Base-by-base conservation (phyloP, 2,329 filamentous ascomycete species). In the Incumbomyces delicatus region DNA sequence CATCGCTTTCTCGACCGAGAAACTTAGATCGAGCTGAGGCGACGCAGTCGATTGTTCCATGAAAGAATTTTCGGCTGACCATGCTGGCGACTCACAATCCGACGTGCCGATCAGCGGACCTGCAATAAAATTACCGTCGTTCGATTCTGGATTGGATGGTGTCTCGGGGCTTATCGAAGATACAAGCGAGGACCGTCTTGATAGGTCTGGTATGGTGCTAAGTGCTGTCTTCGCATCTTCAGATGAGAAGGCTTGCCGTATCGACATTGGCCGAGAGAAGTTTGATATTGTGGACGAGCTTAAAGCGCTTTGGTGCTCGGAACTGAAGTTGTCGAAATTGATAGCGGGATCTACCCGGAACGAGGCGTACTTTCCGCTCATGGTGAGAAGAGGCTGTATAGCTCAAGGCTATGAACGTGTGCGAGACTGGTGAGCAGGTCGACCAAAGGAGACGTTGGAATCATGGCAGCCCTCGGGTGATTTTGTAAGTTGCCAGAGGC, bases 301-400 rank as follows among this genome's bases (percentile, higher is more conserved):
- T 13, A n/a, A 8, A 3, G 29, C 18, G 22, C 8, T 30, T 16
- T 36, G 14, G 12, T 35, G 17, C 7, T 45, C 27, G 18, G 16
- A 14, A 20, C 18, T 3, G 42, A 37, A 45, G 22, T 45, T 45
- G 33, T 45, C 34, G 33, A 45, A 37, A 33, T 37, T 38, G 11
- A 45, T 18, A 8, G 42, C 16, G 11, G 42, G 33, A 31, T 45
- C 42, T 20, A 31, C 42, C 14, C 20, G 32, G 34, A 38, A 45
- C 11, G 42, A 7, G n/a, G 33, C 42, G 22, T 45, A 45, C 8
- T 33, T 36, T n/a, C 42, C 33, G 14, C 17, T 11, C 42, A 37
- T 37, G 6, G 7, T 45, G 41, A 18, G 11, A 4, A 20, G 16
- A 8, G 16, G 13, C 11, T 18, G 13, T 12, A 18, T 38, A 11